These are phyloP conservation scores for Phytophthora melonis DNA, from an alignment of 352 stramenopile species.

Conservation along the genomic window DNA sequence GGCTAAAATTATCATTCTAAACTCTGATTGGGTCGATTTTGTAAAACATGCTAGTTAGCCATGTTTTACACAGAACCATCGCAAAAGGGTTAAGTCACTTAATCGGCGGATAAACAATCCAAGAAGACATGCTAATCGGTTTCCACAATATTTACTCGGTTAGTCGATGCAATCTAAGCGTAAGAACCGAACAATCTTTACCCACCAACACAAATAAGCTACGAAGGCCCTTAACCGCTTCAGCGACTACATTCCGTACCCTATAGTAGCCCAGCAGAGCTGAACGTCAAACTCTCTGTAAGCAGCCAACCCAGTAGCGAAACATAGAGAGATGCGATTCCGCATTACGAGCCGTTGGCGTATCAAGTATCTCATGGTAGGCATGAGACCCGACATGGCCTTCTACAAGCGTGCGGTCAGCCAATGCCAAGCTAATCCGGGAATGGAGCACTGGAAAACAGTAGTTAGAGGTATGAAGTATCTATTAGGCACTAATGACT, in stretches of 20 bases:
- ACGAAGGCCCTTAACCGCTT: slow-evolving; percentile 29
- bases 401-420: slow-evolving; percentile 29
- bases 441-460: slow-evolving; percentile 29
- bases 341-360: slow-evolving; percentile 22
- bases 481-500: slow-evolving; percentile 17
- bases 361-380: slow-evolving; percentile 31
- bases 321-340: slow-evolving; percentile 15
- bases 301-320: slow-evolving; percentile 11
- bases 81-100: no score
- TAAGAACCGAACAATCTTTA: slow-evolving; percentile 34
- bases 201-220: slow-evolving; percentile 29
- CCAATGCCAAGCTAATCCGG: slow-evolving; percentile 27
- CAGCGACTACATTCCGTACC: slow-evolving; percentile 15
- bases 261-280: slow-evolving; percentile 17
- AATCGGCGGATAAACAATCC: no score
- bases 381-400: slow-evolving; percentile 21
- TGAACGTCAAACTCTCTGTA: slow-evolving; percentile 18
- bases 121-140: no score
- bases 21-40: no score
- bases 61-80: no score
- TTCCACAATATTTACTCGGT: slow-evolving; percentile 16
- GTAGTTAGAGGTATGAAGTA: slow-evolving; percentile 23
- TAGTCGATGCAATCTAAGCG: slow-evolving; percentile 20
- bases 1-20: no score
- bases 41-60: no score